Conservation (phyloP, 1,284 basidiomycete genomes). For the Leccinum solheimii region DNA sequence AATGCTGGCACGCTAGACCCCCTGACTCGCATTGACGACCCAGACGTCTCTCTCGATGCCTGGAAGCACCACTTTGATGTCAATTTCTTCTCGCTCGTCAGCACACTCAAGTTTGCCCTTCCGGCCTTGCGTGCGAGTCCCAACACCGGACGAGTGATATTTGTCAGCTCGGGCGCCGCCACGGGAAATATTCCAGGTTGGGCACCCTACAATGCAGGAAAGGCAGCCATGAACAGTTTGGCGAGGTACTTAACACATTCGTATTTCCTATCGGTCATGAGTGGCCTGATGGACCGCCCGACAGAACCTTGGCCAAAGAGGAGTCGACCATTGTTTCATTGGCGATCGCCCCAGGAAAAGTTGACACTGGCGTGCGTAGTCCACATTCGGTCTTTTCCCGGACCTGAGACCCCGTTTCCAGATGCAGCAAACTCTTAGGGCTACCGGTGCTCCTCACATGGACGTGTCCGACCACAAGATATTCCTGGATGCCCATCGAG, state of each 20-base stretch:
- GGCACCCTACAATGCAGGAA: conserved; percentile 78
- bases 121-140: conserved; percentile 65
- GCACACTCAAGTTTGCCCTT: conserved; percentile 62
- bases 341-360: conserved; percentile 82
- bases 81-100: conserved; percentile 82
- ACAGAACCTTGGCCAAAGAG: conserved; percentile 79
- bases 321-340: conserved; percentile 74
- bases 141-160: conserved; percentile 68
- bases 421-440: conserved; percentile 69
- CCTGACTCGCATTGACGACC: conserved; percentile 42
- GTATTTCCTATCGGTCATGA: conserved; percentile 9
- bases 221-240: conserved; percentile 86
- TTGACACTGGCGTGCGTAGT: conserved; percentile 64
- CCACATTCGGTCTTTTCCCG: not conserved
- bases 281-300: conserved; percentile 12
- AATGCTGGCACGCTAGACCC: conserved; percentile 75
- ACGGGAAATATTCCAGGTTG: conserved; percentile 66
- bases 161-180: conserved; percentile 83
- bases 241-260: conserved; percentile 54
- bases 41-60: conserved; percentile 39
- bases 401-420: conserved; percentile 31
- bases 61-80: conserved; percentile 75
- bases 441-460: conserved; percentile 51
- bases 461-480: conserved; percentile 47
- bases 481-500: conserved; percentile 62